Conservation (phyloP, 805 yeast species). For the Ogataea paraovalis region DNA sequence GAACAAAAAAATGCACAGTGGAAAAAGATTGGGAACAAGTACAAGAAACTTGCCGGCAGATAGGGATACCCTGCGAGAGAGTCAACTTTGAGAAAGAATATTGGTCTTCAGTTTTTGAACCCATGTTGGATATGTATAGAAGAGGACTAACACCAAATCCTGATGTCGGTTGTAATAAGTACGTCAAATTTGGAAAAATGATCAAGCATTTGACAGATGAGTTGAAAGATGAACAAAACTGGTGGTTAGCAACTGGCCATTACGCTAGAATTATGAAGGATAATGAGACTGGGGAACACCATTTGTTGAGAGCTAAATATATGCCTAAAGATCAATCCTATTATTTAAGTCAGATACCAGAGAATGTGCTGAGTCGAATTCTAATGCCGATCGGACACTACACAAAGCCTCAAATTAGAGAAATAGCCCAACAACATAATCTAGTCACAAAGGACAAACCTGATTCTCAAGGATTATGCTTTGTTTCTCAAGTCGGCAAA, state of each 20-base stretch:
- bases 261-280: slow-evolving; percentile 53
- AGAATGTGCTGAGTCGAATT: slow-evolving; percentile 40
- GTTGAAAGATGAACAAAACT: slow-evolving; percentile 26
- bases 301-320: slow-evolving; percentile 56
- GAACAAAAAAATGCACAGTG: slow-evolving; percentile 49
- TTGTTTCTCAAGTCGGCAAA: slow-evolving; percentile 63
- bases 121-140: slow-evolving; percentile 75
- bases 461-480: slow-evolving; percentile 93
- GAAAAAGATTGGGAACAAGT: slow-evolving; percentile 91
- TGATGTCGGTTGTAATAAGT: slow-evolving; percentile 81
- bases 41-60: slow-evolving; percentile 51
- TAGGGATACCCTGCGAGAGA: slow-evolving; percentile 67
- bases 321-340: slow-evolving; percentile 83
- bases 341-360: slow-evolving; percentile 69
- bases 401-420: slow-evolving; percentile 69
- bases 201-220: slow-evolving; percentile 42
- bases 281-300: slow-evolving; percentile 31
- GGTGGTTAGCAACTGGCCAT: slow-evolving; percentile 94
- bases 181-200: slow-evolving; percentile 83
- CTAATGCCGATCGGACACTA: slow-evolving; percentile 80
- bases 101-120: slow-evolving; percentile 89
- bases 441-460: slow-evolving; percentile 72
- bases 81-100: slow-evolving; percentile 87
- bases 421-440: slow-evolving; percentile 50
- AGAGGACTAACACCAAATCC: slow-evolving; percentile 90